Evolutionary conservation across 305 asterid genomes (phyloP), one percentile per base, ranked within the genome.

Genomic region (Fraxinus dipetala): DNA sequence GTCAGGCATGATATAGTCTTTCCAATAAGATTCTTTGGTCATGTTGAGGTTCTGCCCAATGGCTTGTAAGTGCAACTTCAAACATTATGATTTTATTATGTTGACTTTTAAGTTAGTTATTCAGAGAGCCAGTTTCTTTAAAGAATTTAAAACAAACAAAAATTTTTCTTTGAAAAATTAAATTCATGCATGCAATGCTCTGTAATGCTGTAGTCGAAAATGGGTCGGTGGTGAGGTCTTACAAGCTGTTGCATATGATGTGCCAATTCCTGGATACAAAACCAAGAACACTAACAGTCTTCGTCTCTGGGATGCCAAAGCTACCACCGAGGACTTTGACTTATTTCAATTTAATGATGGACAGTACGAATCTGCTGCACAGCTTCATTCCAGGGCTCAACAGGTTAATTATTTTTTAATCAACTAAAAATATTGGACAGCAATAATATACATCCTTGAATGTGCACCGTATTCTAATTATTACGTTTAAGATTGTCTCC

Each of bases 241-340:
- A 85, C 98, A 96, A 88, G 98, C 99, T 84, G 79, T 94, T 87
- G 98, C 98, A 81, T 96, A 94, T 86, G 99, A 96, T 90, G 98
- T 96, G 59, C 99, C 99, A 24, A 93, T 96, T 90, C 99, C 99
- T 84, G 99, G 99, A 84, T 96, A 93, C 88, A 96, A 91, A 90
- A 96, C 99, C 78, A 96, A 93, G 89, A 94, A 96, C 87, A 94
- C 99, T 69, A 96, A 91, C 83, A 91, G 97, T 82, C 99, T 96
- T 85, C 97, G 99, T 38, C 97, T 96, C 80, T 96, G 99, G 99
- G 98, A 96, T 48, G 99, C 99, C 87, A 91, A 91, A 91, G 98
- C 99, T 82, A 83, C 90, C 83, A 90, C 98, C 35, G 89, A 83
- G 79, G 99, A 96, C 91, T 91, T 96, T 63, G 80, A 90, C 89